A percentile compares a stretch with the other conserved stretches of the same genome.
phyloP scores from a whole-genome alignment of 2,329 filamentous ascomycete genomes.

The Colletotrichum euphorbiae region DNA sequence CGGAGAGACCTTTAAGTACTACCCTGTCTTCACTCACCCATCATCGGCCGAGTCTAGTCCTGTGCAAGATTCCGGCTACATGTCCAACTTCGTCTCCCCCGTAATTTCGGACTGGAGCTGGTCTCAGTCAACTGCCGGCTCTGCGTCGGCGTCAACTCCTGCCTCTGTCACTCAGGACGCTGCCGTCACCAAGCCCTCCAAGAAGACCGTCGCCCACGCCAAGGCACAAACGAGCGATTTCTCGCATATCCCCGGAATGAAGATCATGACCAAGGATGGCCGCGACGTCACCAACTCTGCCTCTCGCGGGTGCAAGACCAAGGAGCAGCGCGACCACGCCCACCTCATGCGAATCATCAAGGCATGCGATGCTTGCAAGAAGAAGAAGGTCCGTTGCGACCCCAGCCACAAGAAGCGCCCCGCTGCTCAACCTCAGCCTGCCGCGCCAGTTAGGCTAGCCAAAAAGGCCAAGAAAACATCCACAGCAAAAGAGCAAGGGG shows the following conservation, averaged over 20 bases:
- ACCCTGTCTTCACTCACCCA: slow-evolving; percentile 59
- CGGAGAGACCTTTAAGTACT: slow-evolving; percentile 71
- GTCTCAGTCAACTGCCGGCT: slow-evolving; percentile 50
- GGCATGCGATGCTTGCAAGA: slow-evolving; percentile 71
- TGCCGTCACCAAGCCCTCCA: slow-evolving; percentile 44
- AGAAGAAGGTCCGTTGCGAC: slow-evolving; percentile 73
- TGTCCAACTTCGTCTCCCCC: slow-evolving; percentile 62
- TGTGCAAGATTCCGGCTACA: slow-evolving; percentile 58
- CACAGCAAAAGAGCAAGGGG: slow-evolving; percentile 38
- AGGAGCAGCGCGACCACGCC: slow-evolving; percentile 75
- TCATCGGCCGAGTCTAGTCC: slow-evolving; percentile 60
- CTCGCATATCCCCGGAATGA: slow-evolving; percentile 70
- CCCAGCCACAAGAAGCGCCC: slow-evolving; percentile 67
- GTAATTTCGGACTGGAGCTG: slow-evolving; percentile 61
- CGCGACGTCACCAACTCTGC: slow-evolving; percentile 72
- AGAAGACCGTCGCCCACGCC: slow-evolving; percentile 43
- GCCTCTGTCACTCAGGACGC: slow-evolving; percentile 45
- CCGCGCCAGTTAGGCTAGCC: slow-evolving; percentile 48
- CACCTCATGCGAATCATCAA: slow-evolving; percentile 76
- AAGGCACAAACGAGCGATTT: slow-evolving; percentile 54
- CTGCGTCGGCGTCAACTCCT: slow-evolving; percentile 47
- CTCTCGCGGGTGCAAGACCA: slow-evolving; percentile 72
- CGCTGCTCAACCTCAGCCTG: slow-evolving; percentile 49
- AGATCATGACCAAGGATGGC: slow-evolving; percentile 74
- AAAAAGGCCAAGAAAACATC: slow-evolving; percentile 57